Conservation (phyloP, 75 land plant genomes). For the Isoetes taiwanensis region DNA sequence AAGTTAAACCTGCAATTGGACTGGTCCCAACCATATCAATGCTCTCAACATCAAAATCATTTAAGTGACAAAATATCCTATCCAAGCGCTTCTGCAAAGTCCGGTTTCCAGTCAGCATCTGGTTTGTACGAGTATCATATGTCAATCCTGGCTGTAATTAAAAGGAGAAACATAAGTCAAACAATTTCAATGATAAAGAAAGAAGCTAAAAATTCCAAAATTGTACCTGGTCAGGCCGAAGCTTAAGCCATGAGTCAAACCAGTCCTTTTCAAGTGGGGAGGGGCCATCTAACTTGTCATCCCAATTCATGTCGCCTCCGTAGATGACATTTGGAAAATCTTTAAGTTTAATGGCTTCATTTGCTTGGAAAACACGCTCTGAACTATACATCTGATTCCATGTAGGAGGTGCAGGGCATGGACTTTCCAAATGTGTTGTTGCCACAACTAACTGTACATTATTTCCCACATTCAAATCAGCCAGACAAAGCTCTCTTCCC, state of each 20-base stretch:
- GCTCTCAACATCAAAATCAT: not conserved
- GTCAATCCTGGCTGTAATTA: not conserved
- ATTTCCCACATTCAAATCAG: no score
- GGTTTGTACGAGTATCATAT: not conserved
- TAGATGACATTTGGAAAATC: not conserved
- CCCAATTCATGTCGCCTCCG: slow-evolving; percentile 6
- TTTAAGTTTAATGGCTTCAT: not conserved
- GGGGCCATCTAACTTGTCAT: not conserved
- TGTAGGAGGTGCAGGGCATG: slow-evolving; percentile 4
- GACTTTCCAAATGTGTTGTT: slow-evolving; percentile 9
- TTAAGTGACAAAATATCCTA: not conserved
- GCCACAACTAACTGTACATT: slow-evolving; percentile 9
- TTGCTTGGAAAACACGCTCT: not conserved
- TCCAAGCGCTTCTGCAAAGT: not conserved
- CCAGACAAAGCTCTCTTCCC: slow-evolving; percentile 20
- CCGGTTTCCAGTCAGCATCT: slow-evolving; percentile 8
- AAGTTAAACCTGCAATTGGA: not conserved
- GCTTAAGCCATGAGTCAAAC: not conserved
- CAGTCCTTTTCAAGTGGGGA: not conserved
- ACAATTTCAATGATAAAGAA: no score
- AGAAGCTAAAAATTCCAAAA: no score
- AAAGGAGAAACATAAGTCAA: no score
- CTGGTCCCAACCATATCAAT: not conserved
- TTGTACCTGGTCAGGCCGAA: slow-evolving; percentile 36
- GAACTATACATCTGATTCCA: not conserved